Base-by-base conservation (phyloP, 2,329 filamentous ascomycete genomes). In the Penicillium sp. region DNA sequence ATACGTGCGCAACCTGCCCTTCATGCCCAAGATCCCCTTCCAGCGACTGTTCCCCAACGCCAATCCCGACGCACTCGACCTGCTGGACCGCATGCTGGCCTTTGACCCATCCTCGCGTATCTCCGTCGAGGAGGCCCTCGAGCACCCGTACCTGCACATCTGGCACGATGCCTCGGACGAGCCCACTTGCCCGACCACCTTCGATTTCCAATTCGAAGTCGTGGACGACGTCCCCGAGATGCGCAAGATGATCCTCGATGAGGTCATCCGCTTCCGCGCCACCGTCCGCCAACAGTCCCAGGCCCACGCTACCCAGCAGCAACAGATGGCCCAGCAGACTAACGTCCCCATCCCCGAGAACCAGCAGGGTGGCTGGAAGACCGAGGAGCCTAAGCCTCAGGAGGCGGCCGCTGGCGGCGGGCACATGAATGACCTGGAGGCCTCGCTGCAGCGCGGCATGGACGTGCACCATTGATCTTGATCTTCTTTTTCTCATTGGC, bases 121-220 rank as follows among this genome's bases (percentile, higher is more conserved):
- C 77, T 91, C 89, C 51, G 95, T 98, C 66, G 95, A 99, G 79
- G 87, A 94, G 72, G 95, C 95, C 17, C 88, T 99, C 59, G 93
- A 98, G 82, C 95, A 99, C 82, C 90, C 90, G 37, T 99, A 99
- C 79, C 85, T 99, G 57, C 87, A 94, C 73, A 97, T 99, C 81
- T 98, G 95, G 95, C 95, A 99, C 81, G 95, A 99, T 70, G 91
- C 93, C 54, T 93, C 90, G 4, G 95, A 99, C 78, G 95, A 99
- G 82, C 95, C 95, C 20, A 86, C 89, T 65, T 98, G 94, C 81
- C 93, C 93, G 0, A 91, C 90, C 15, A 93, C 92, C 17, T 99
- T 99, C 79, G 93, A 99, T 82, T 99, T 99, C 81, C 90, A 94
- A 75, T 99, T 99, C 73, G 95, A 99, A 77, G 88, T 96, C n/a